phyloP scores from a whole-genome alignment of 1,139 yeast species.

The Williopsis jadinii region DNA sequence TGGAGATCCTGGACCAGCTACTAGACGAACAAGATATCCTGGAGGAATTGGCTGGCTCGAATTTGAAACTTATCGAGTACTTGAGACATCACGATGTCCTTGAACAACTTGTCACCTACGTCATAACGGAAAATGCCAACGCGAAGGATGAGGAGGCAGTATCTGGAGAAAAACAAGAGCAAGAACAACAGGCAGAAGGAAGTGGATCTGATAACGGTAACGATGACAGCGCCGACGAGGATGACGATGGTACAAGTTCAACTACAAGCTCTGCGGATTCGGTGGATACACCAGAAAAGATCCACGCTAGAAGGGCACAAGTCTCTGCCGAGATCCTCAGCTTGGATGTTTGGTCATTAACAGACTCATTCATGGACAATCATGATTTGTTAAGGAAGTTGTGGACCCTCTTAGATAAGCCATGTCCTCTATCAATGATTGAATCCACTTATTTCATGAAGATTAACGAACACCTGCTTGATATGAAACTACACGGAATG shows the following conservation, averaged over 20 bases:
- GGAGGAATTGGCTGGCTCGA: slow-evolving; percentile 78
- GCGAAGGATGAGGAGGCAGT: slow-evolving; percentile 23
- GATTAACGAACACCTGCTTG: slow-evolving; percentile 86
- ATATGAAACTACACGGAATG: slow-evolving; percentile 87
- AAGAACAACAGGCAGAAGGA: slow-evolving; percentile 4
- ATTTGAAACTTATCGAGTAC: slow-evolving; percentile 74
- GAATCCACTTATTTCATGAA: slow-evolving; percentile 88
- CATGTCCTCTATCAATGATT: slow-evolving; percentile 60
- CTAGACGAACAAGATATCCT: slow-evolving; percentile 82
- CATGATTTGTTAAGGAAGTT: slow-evolving; percentile 56
- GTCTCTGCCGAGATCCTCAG: slow-evolving; percentile 86
- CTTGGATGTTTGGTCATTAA: slow-evolving; percentile 91
- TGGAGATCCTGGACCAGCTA: slow-evolving; percentile 50
- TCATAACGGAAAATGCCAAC: slow-evolving; percentile 33
- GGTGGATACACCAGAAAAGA: slow-evolving; percentile 40
- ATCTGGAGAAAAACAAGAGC: slow-evolving; percentile 10
- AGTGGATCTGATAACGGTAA: slow-evolving; percentile 3
- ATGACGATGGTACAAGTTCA: slow-evolving; percentile 16
- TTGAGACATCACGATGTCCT: slow-evolving; percentile 69
- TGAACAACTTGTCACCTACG: slow-evolving; percentile 57
- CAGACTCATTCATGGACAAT: slow-evolving; percentile 85
- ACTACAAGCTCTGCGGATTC: slow-evolving; percentile 24
- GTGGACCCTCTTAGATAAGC: slow-evolving; percentile 72
- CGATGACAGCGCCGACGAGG: slow-evolving; percentile 19
- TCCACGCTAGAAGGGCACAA: slow-evolving; percentile 64